phyloP scores from a whole-genome alignment of 1,139 yeast genomes.

The Suhomyces guaymorum region DNA sequence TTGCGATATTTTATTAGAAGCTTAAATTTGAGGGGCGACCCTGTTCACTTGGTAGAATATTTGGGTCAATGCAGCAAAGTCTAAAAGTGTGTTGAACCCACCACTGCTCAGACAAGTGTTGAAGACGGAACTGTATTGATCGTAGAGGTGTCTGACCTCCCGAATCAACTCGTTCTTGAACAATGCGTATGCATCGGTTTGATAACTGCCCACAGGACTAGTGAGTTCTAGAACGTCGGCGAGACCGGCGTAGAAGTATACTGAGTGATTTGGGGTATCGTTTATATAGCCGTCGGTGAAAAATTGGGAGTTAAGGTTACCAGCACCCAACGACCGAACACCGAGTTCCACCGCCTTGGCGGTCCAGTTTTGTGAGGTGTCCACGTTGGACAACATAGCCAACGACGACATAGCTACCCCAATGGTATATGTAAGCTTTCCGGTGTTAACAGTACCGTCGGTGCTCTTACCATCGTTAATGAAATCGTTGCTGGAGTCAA shows the following conservation, averaged over 20 bases:
- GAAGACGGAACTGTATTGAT: conserved; percentile 12
- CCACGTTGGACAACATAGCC: conserved; percentile 23
- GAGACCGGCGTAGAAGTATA: conserved; percentile 17
- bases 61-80: conserved; percentile 25
- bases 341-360: conserved; percentile 17
- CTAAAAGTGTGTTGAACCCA: conserved; percentile 16
- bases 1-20: background rate
- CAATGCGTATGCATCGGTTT: conserved; percentile 20
- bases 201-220: conserved; percentile 18
- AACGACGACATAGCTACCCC: conserved; percentile 37
- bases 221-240: conserved; percentile 19
- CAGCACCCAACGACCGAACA: conserved; percentile 15
- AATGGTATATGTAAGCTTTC: conserved; percentile 40
- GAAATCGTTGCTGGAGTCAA: conserved; percentile 30
- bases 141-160: conserved; percentile 27
- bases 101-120: conserved; percentile 13
- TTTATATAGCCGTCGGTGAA: conserved; percentile 17
- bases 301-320: conserved; percentile 13
- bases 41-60: conserved; percentile 22
- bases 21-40: conserved; percentile 18
- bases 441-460: conserved; percentile 26
- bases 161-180: conserved; percentile 23
- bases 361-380: conserved; percentile 15
- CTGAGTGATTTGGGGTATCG: conserved; percentile 15
- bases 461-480: conserved; percentile 34